Base-by-base conservation (phyloP, 140 eudicot species). In the Senecio squalidus region DNA sequence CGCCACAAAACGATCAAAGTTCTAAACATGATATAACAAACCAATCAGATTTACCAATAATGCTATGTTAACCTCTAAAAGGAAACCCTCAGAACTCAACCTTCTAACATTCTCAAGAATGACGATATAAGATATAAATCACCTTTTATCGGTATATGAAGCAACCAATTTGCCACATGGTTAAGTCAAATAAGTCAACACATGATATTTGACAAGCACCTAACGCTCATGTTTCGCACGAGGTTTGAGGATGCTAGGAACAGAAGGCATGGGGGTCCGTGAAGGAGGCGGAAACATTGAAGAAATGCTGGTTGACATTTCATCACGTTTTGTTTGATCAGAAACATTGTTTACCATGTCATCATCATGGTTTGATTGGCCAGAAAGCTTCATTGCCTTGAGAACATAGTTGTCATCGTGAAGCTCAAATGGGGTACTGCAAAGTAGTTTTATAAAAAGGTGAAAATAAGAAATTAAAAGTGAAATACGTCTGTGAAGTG, bases 381-480 rank as follows among this genome's bases (percentile, higher is more conserved):
- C 81, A 43, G 73, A 64, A 36, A 73, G 74, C 51, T 83, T 78
- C 97, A 90, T 82, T 31, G 88, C 87, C 81, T 86, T 90, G 60
- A 90, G 85, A 60, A 90, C 94, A 26, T 83, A 90, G 30, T 86
- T 90, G 73, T 90, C 97, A 30, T 90, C 95, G 13, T 90, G 95
- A 23, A 90, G 84, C 89, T 85, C 95, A 76, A 90, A 90, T 0
- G 97, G 97, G 16, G 97, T 83, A 71, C 97, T 90, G 87, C 76
- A 80, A 33, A 45, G 56, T 17, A 11, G 18, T 30, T 41, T 18
- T 40, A 22, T n/a, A 13, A 23, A 27, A 10, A 6, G 36, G 9
- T 30, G 7, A 13, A 49, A 24, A 64, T 1, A 36, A 36, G 3
- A 5, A 10, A 10, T 26, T 31, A 38, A 21, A 13, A 9, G 34